Conservation (phyloP, 2,329 filamentous ascomycete species). For the Aspergillus fijiensis region DNA sequence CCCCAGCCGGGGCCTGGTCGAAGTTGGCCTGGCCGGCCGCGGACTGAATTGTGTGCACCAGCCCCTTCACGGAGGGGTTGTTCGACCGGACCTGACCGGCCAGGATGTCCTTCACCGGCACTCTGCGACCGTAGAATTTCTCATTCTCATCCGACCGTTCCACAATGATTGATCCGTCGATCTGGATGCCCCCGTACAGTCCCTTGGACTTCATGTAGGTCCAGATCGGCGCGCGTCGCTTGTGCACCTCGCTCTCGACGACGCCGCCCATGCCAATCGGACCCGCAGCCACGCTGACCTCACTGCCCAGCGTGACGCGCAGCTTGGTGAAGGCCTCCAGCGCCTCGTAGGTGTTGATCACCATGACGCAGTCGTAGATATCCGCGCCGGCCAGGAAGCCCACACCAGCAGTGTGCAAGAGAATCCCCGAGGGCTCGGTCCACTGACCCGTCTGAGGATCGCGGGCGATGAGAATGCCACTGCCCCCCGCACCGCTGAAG, state of each 20-base stretch:
- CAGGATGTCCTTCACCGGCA: constrained; percentile 62
- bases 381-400: constrained; percentile 89
- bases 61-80: constrained; percentile 4
- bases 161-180: constrained; percentile 82
- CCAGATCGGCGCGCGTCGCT: constrained; percentile 68
- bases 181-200: constrained; percentile 77
- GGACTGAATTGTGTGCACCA: constrained; percentile 9
- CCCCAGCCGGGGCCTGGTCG: constrained; percentile 5
- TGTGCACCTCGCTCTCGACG: constrained; percentile 66
- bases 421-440: constrained; percentile 85
- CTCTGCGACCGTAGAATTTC: constrained; percentile 68
- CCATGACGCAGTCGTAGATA: constrained; percentile 92
- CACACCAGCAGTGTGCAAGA: constrained; percentile 81
- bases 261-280: constrained; percentile 73
- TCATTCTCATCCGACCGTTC: constrained; percentile 83
- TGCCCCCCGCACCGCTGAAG: constrained; percentile 88
- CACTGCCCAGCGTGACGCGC: constrained; percentile 74
- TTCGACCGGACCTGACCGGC: constrained; percentile 48
- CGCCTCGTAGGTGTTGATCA: constrained; percentile 82
- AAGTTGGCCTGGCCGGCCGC: constrained; percentile 11
- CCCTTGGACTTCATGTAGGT: constrained; percentile 83
- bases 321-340: constrained; percentile 79
- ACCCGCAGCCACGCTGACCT: constrained; percentile 72
- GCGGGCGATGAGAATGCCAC: constrained; percentile 80
- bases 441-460: constrained; percentile 76